A percentile compares a stretch with the other conserved stretches of the same genome.
These are phyloP conservation scores for Aegilops sharonensis DNA, from an alignment of 176 grass and related monocot species.

Conservation along the genomic window DNA sequence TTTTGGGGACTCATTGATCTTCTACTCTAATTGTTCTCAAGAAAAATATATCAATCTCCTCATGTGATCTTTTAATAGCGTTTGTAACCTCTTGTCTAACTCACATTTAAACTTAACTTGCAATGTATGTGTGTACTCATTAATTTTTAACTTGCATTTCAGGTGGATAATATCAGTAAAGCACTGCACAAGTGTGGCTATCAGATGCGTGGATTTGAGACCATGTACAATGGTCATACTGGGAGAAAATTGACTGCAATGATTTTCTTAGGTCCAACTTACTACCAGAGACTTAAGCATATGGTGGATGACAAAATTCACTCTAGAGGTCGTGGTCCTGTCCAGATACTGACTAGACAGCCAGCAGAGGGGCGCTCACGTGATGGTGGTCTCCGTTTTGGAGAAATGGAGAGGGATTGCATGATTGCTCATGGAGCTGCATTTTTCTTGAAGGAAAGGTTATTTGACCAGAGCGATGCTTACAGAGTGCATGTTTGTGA, in stretches of 20 bases:
- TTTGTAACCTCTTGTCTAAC: not conserved
- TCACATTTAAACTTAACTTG: not conserved
- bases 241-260: slow-evolving; percentile 77
- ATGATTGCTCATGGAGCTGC: slow-evolving; percentile 98
- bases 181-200: slow-evolving; percentile 95
- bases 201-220: slow-evolving; percentile 98
- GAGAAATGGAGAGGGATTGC: slow-evolving; percentile 98
- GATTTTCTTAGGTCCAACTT: slow-evolving; percentile 96
- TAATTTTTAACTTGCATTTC: slow-evolving; percentile 9
- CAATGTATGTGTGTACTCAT: not conserved
- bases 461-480: slow-evolving; percentile 96
- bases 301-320: slow-evolving; percentile 99
- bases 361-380: slow-evolving; percentile 90
- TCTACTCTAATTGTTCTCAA: slow-evolving; percentile 7
- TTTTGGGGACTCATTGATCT: not conserved
- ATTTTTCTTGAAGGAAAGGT: slow-evolving; percentile 94
- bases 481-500: slow-evolving; percentile 98
- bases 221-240: slow-evolving; percentile 98
- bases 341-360: slow-evolving; percentile 93
- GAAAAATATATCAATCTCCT: not conserved
- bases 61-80: not conserved
- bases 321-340: slow-evolving; percentile 90
- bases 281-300: slow-evolving; percentile 96
- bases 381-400: slow-evolving; percentile 91
- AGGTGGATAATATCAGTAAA: slow-evolving; percentile 96